These are phyloP conservation scores for Metschnikowia anglica DNA, from an alignment of 805 yeast species.

Conservation along the genomic window DNA sequence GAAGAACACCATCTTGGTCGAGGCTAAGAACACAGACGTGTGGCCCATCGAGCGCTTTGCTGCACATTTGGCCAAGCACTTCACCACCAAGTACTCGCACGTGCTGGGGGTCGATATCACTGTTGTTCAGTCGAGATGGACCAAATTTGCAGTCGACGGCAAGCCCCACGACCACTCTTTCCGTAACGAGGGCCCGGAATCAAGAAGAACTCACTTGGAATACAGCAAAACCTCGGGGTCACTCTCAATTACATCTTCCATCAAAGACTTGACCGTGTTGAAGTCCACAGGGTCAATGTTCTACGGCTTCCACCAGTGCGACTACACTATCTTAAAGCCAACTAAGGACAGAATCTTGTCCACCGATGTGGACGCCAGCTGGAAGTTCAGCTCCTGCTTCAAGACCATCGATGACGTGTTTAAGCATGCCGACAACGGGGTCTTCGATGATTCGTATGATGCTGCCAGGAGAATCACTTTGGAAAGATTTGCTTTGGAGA, in stretches of 20 bases:
- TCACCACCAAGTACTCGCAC: constrained; percentile 72
- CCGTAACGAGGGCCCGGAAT: constrained; percentile 80
- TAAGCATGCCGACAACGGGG: constrained; percentile 54
- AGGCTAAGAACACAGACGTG: constrained; percentile 78
- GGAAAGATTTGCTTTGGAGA: constrained; percentile 76
- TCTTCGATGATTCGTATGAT: constrained; percentile 65
- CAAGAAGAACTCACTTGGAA: constrained; percentile 57
- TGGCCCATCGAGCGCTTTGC: constrained; percentile 93
- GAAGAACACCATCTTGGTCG: constrained; percentile 80
- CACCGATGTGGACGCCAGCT: constrained; percentile 75
- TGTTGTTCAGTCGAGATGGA: constrained; percentile 77
- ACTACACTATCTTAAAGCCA: constrained; percentile 83
- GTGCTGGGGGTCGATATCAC: constrained; percentile 68
- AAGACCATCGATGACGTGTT: constrained; percentile 47
- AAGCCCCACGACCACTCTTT: constrained; percentile 81
- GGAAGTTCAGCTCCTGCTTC: constrained; percentile 58
- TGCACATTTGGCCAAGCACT: constrained; percentile 79
- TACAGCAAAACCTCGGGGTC: constrained; percentile 51
- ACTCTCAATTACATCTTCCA: constrained; percentile 60
- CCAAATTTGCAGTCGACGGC: constrained; percentile 72
- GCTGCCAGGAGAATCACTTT: constrained; percentile 68
- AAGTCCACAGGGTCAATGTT: constrained; percentile 93
- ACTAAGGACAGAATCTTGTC: constrained; percentile 83
- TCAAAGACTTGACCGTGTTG: constrained; percentile 78
- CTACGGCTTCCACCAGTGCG: constrained; percentile 82